Evolutionary conservation across 2,329 filamentous ascomycete species (phyloP).

Genomic region (Venturia nashicola): DNA sequence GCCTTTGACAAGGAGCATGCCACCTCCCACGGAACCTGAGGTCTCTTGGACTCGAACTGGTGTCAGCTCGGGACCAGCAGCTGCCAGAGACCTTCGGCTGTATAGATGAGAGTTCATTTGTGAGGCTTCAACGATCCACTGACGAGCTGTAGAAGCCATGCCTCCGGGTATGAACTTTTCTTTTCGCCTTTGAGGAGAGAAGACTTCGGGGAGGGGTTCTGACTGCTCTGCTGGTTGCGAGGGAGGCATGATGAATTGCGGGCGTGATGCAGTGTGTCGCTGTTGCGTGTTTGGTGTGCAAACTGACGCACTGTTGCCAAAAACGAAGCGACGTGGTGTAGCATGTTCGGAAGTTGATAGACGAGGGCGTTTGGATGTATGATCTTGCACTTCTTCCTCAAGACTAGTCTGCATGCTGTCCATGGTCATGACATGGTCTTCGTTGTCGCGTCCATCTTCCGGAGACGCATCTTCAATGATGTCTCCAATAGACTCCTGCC

Average conservation of each 20-base stretch:
- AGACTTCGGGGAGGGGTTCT: conserved; percentile 36
- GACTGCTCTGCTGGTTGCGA: conserved; percentile 18
- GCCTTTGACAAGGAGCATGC: conserved; percentile 17
- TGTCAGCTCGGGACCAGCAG: not conserved
- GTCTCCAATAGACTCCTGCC: not conserved
- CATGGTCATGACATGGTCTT: conserved; percentile 1
- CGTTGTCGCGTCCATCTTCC: not conserved
- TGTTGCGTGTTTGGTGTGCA: not conserved
- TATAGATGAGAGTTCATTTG: not conserved
- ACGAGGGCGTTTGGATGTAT: conserved; percentile 1
- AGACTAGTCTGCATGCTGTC: not conserved
- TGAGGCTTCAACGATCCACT: conserved; percentile 35
- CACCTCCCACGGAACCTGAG: conserved; percentile 15
- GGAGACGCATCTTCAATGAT: not conserved
- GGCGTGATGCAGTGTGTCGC: conserved; percentile 15
- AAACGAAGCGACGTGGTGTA: not conserved
- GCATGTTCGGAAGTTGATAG: not conserved
- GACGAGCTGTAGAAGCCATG: conserved; percentile 35
- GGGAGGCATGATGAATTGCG: conserved; percentile 25
- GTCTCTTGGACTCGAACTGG: conserved; percentile 5
- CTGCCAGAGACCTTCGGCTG: not conserved
- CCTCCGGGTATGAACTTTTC: conserved; percentile 38
- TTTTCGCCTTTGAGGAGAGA: conserved; percentile 39
- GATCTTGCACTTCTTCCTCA: not conserved
- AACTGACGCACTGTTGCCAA: not conserved